Evolutionary conservation across 805 yeast genomes (phyloP), one percentile per base, ranked within the genome.

Genomic region (Saturnispora ahearnii): DNA sequence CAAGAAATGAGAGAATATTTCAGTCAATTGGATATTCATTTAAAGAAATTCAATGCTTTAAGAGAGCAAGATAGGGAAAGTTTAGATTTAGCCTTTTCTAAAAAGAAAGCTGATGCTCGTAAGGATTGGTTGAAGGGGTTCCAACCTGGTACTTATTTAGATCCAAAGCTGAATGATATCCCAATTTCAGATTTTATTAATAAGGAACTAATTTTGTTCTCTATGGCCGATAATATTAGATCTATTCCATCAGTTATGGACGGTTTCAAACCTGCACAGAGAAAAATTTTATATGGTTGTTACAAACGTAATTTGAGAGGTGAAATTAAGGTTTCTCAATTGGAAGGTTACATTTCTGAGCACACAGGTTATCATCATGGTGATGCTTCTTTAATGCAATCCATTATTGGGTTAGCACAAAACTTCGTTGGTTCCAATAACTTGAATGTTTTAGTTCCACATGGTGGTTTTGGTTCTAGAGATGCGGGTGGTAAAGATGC

Each of bases 401-500:
- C 99, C 0, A 90, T 93, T 62, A 79, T 93, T 60, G 95, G 96
- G 5, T 69, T 93, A 63, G 99, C 99, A 1, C 99, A 93, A 65
- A 89, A 88, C 65, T 93, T 87, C 62, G 84, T 91, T 45, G 99
- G 99, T 10, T 75, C 96, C 7, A 93, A 93, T 62, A 93, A 93
- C 61, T 69, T 93, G 58, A 85, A 93, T 64, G 61, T 88, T 47
- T 71, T 93, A 59, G 76, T 80, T 63, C 99, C 99, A 44, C 86
- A 84, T 64, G 99, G 99, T 74, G 83, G 88, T 32, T 93, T 93
- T 64, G 99, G 99, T 76, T 82, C 96, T 1, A 81, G 99, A 69
- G 90, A 93, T 26, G 76, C 87, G 26, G 99, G 99, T 67, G 99
- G 99, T 72, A 93, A 93, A 65, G 99, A 93, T 72, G 93, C 90